Percentiles rank a stretch among this genome's conserved stretches.
Evolutionary conservation across 1,139 yeast genomes (phyloP).

Genomic region (Sugiyamaella xylanicola): DNA sequence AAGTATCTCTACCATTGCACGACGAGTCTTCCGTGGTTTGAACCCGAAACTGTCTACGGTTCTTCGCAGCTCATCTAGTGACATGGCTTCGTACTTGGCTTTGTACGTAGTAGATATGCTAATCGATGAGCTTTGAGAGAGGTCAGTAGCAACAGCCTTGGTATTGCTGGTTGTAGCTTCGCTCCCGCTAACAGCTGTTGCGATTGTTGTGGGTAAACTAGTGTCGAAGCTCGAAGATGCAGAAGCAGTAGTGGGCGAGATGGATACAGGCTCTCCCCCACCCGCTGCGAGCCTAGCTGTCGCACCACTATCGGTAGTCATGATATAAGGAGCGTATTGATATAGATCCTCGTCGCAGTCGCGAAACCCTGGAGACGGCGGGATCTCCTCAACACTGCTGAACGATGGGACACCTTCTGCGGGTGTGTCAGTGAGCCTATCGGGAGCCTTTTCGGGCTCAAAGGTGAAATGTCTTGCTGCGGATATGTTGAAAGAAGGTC

Average conservation of each 20-base stretch:
- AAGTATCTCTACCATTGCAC: constrained; percentile 24
- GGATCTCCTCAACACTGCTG: constrained; percentile 4
- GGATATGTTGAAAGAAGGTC: not conserved
- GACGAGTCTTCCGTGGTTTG: constrained; percentile 24
- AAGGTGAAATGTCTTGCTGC: not conserved
- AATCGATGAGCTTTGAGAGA: too few species aligned
- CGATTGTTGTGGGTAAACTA: too few species aligned
- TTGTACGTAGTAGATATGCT: too few species aligned
- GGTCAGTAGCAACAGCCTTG: too few species aligned
- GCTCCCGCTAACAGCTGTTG: too few species aligned
- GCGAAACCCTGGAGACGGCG: constrained; percentile 15
- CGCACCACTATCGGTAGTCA: too few species aligned
- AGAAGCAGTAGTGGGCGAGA: too few species aligned
- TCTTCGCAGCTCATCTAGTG: constrained; percentile 19
- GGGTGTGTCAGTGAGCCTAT: not conserved
- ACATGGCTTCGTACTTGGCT: constrained; percentile 9
- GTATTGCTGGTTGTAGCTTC: too few species aligned
- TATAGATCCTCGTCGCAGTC: constrained; percentile 7
- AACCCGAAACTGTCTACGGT: constrained; percentile 22
- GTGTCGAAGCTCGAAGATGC: too few species aligned
- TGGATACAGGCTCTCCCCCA: too few species aligned
- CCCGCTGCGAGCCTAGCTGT: too few species aligned
- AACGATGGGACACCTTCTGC: not conserved
- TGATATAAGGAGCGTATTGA: constrained; percentile 6
- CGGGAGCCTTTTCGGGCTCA: not conserved